Base-by-base conservation (phyloP, 1,284 basidiomycete species). In the Heterobasidion annosum region DNA sequence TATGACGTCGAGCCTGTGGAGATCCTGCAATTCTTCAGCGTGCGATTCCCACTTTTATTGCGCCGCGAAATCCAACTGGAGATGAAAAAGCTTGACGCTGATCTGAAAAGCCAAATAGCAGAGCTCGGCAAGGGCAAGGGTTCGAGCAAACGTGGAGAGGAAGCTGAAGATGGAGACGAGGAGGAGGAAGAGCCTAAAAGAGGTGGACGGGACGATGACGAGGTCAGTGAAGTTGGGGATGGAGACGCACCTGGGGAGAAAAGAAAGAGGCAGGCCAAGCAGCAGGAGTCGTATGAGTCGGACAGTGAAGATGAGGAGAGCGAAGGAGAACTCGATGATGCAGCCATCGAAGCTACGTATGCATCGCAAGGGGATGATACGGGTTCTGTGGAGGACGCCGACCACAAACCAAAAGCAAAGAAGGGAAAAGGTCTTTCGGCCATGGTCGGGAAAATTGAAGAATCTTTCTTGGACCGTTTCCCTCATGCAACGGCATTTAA, bases 1-100 rank as follows among this genome's bases (percentile, higher is more conserved):
- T 93, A 98, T 72, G 86, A 90, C 62, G 80, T 95, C 46, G 78
- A 80, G 37, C 79, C 85, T 1, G 64, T 73, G 32, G 88, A 95
- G 64, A 83, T 99, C 57, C 77, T 97, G 51, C 72, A 78, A 16
- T 78, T 81, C 9, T 85, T 99, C 58, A 81, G 80, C 13, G 77
- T 79, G 58, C 85, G 80, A 52, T 98, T 99, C 70, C 89, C 93
- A 5, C 73, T 82, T n/a, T 79, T 79, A 42, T 73, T 99, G 62
- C 93, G 88, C 70, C 91, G 87, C 69, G 93, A 97, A 70, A 88
- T 98, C 63, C 73, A 83, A 56, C 70, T 75, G 47, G 96, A 98
- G 74, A 81, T 98, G 75, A 93, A 91, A 71, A 89, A 85, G 66
- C 77, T 93, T 35, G 83, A 88, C 59, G 84, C 87, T 52, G 89